phyloP scores from a whole-genome alignment of 2,329 filamentous ascomycete species.

The Verticillium zaregamsianum region DNA sequence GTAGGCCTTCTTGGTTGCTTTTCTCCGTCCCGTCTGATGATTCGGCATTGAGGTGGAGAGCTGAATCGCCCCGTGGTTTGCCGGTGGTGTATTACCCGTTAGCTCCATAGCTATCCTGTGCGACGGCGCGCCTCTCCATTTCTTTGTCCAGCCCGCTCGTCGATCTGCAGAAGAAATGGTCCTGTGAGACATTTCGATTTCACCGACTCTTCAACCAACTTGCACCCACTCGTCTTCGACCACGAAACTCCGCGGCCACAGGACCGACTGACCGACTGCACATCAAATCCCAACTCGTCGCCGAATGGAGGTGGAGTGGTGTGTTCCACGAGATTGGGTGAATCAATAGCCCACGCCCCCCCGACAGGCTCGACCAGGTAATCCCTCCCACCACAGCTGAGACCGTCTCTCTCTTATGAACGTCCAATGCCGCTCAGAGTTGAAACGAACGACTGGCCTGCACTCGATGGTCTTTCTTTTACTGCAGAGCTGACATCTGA shows the following conservation, averaged over 20 bases:
- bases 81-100: constrained; percentile 2
- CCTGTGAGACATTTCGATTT: constrained; percentile 3
- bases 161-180: constrained; percentile 1
- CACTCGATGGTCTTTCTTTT: neutral
- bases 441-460: neutral
- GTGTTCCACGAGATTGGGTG: constrained; percentile 7
- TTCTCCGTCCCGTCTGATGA: neutral
- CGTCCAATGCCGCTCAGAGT: constrained; percentile 2
- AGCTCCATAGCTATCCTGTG: constrained; percentile 1
- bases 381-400: constrained; percentile 2
- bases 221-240: neutral
- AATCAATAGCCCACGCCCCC: constrained; percentile 10
- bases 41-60: neutral
- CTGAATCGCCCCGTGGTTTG: neutral
- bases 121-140: neutral
- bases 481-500: neutral
- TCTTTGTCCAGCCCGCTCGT: neutral
- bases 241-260: neutral
- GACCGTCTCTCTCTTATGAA: constrained; percentile 4
- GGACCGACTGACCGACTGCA: neutral
- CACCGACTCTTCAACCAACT: constrained; percentile 7
- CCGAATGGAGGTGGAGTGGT: constrained; percentile 8
- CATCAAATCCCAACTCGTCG: neutral
- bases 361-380: constrained; percentile 11
- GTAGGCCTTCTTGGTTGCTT: neutral